phyloP scores from a whole-genome alignment of 768 basidiomycete species.

The Symmetrospora coprosmae region DNA sequence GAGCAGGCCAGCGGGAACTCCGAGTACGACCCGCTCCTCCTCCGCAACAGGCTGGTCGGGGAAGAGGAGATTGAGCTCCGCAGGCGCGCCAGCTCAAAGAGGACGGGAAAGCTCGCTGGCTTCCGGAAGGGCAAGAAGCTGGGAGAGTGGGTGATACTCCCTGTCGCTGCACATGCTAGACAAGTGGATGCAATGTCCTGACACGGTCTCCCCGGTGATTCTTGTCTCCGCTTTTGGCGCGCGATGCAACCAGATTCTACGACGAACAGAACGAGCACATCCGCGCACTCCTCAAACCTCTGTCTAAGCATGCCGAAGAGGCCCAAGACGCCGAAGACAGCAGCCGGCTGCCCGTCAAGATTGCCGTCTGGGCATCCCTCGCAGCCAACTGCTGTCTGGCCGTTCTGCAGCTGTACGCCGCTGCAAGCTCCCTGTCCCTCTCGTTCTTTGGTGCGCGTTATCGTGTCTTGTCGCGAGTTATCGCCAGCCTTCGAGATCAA shows the following conservation, averaged over 20 bases:
- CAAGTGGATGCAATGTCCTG: too few relatives aligned
- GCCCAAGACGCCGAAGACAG: conserved; percentile 8
- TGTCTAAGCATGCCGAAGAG: neutral
- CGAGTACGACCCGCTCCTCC: too few relatives aligned
- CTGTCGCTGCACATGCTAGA: too few relatives aligned
- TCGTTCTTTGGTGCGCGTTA: conserved; percentile 86
- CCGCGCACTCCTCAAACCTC: conserved; percentile 18
- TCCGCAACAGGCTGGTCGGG: too few relatives aligned
- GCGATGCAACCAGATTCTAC: conserved; percentile 17
- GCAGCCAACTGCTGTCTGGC: conserved; percentile 23
- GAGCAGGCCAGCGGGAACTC: too few relatives aligned
- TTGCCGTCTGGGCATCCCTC: conserved; percentile 19
- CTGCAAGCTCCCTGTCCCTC: conserved; percentile 65
- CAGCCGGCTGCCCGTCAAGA: conserved; percentile 5
- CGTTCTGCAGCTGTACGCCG: conserved; percentile 58
- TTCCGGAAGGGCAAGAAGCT: too few relatives aligned
- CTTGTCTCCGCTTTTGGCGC: too few relatives aligned
- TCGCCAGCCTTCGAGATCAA: neutral
- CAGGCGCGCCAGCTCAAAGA: too few relatives aligned
- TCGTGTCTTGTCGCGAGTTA: conserved; percentile 40
- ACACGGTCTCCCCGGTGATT: too few relatives aligned
- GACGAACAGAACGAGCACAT: conserved; percentile 24
- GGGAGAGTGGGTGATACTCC: too few relatives aligned
- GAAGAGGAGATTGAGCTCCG: too few relatives aligned
- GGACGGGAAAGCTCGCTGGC: too few relatives aligned